Percentiles rank a stretch among this genome's conserved stretches.
These are phyloP conservation scores for Tetracentron sinense DNA, from an alignment of 164 flowering plant species.

Conservation along the genomic window DNA sequence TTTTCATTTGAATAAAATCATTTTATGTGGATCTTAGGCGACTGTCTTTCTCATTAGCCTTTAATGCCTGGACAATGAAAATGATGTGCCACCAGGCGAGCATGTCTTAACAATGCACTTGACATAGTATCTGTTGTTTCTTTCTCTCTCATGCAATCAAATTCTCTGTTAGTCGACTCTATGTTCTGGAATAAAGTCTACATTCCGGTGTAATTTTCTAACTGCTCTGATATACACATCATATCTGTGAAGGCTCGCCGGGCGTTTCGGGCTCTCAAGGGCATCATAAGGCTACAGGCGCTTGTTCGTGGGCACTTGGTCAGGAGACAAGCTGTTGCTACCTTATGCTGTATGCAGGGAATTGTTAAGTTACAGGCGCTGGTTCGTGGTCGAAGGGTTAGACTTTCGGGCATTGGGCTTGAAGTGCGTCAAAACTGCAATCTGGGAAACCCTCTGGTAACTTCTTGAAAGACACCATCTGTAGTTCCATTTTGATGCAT, in stretches of 20 bases:
- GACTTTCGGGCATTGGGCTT: slow-evolving; percentile 43
- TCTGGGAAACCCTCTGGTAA: slow-evolving; percentile 35
- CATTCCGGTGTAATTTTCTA: background rate
- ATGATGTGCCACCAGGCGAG: too few relatives aligned
- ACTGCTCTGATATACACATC: slow-evolving; percentile 11
- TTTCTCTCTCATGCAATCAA: background rate
- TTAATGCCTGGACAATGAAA: too few relatives aligned
- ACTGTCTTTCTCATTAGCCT: too few relatives aligned
- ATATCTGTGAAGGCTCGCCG: slow-evolving; percentile 74
- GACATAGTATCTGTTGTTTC: too few relatives aligned
- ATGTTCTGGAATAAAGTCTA: background rate
- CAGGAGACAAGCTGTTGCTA: slow-evolving; percentile 83
- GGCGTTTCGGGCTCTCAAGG: slow-evolving; percentile 86
- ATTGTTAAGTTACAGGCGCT: slow-evolving; percentile 75
- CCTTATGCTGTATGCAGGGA: slow-evolving; percentile 55
- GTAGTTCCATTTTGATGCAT: background rate
- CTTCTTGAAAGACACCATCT: background rate
- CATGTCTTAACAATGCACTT: too few relatives aligned
- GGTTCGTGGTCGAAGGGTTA: slow-evolving; percentile 62
- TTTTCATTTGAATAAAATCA: too few relatives aligned
- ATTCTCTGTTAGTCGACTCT: background rate
- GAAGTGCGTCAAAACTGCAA: slow-evolving; percentile 33
- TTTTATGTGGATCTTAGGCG: too few relatives aligned
- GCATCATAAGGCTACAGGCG: slow-evolving; percentile 96
- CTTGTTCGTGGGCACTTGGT: slow-evolving; percentile 91